Evolutionary conservation across 805 yeast species (phyloP), one percentile per base, ranked within the genome.

Genomic region (Saturnispora gosingensis): DNA sequence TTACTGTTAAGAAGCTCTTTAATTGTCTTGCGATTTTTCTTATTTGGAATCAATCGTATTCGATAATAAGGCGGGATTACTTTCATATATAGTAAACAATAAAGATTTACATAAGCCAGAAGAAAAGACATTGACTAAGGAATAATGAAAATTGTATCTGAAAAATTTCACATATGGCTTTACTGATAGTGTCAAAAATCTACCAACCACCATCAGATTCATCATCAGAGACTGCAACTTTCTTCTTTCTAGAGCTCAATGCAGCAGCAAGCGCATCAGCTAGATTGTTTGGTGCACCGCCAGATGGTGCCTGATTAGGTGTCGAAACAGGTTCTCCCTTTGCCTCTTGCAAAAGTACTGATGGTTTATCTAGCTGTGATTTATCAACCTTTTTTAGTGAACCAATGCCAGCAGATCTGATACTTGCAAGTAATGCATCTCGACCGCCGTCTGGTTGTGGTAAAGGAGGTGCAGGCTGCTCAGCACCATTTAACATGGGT

Each of bases 381-480:
- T 89, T 91, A 66, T 91, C 97, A 2, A 85, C 84, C 63, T 83
- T 88, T 56, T 75, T 80, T 58, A 91, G 75, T 5, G 79, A 61
- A 0, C 84, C 83, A 4, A 90, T 38, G 36, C 91, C 90, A 0
- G 96, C 82, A 38, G 83, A 80, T 59, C 96, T 75, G 58, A 91
- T 91, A 0, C 97, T 88, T 0, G 95, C 86, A 54, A 91, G 71
- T 42, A 91, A 73, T 0, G 95, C 95, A 65, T 86, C 95, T 59
- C 96, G 73, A 0, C 82, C 83, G 2, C 72, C 68, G 57, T 4
- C 73, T 66, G 3, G 70, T 62, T 10, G 72, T 63, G 43, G 64
- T 67, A 46, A 67, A 70, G 67, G 61, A 3, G 68, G 64, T 15
- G 72, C 67, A 6, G 74, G 60, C 6, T 67, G 64, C 18, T 38